These are phyloP conservation scores for Dactylella cylindrospora DNA, from an alignment of 2,329 filamentous ascomycete species.

Conservation along the genomic window DNA sequence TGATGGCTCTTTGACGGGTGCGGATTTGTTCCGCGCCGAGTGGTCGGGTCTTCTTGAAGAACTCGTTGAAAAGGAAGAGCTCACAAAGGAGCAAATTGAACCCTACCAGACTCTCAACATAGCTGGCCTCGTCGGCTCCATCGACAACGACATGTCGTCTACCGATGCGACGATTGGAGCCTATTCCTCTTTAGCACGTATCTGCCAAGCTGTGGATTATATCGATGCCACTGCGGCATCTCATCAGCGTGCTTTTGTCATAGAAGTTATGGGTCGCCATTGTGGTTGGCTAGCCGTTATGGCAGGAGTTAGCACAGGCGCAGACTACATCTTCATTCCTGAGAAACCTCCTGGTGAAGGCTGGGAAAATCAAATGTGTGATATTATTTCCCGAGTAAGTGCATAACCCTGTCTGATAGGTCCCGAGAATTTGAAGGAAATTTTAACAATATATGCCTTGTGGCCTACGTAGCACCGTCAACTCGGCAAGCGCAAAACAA, in stretches of 20 bases:
- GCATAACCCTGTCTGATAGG: background rate
- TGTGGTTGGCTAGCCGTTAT: constrained; percentile 97
- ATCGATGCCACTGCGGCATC: constrained; percentile 94
- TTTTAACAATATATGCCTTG: constrained; percentile 28
- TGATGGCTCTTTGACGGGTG: constrained; percentile 92
- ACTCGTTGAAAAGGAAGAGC: constrained; percentile 71
- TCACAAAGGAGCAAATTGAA: constrained; percentile 69
- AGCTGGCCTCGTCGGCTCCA: constrained; percentile 91
- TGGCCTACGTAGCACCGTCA: constrained; percentile 67
- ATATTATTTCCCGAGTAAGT: constrained; percentile 69
- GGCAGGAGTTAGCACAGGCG: constrained; percentile 90
- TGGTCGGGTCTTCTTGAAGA: constrained; percentile 88
- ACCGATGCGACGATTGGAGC: constrained; percentile 97
- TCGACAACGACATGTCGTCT: constrained; percentile 96
- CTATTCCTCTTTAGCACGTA: constrained; percentile 87
- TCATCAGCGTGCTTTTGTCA: constrained; percentile 93
- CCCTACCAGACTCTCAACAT: constrained; percentile 90
- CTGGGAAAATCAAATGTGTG: constrained; percentile 87
- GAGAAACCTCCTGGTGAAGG: constrained; percentile 85
- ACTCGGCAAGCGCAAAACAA: constrained; percentile 93
- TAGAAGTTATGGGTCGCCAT: constrained; percentile 97
- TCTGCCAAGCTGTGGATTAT: constrained; percentile 94
- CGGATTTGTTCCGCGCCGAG: constrained; percentile 86
- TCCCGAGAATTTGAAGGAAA: constrained; percentile 25
- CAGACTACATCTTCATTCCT: constrained; percentile 95